A percentile compares a stretch with the other conserved stretches of the same genome.
These are phyloP conservation scores for Choricystis sp. DNA, from an alignment of 139 green algal species.

Conservation along the genomic window DNA sequence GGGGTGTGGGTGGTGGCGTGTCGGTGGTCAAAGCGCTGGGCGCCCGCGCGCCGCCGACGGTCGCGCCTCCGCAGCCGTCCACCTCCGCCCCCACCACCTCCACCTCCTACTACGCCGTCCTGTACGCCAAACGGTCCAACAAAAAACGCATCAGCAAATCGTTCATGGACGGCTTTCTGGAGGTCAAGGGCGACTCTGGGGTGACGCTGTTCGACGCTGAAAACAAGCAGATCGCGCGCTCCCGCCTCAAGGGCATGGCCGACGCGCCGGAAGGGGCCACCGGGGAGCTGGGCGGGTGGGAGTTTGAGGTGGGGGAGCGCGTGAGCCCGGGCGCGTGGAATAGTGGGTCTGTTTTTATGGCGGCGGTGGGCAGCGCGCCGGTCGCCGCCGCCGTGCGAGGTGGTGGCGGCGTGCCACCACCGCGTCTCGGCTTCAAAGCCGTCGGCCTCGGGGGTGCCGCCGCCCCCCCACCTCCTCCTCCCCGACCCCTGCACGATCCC, in stretches of 20 bases:
- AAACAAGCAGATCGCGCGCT: slow-evolving; percentile 28
- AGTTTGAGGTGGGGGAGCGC: slow-evolving; percentile 32
- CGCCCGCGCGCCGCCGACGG: no score
- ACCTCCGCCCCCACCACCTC: not conserved
- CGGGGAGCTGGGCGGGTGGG: slow-evolving; percentile 26
- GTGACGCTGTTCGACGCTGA: slow-evolving; percentile 18
- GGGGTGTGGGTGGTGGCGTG: no score
- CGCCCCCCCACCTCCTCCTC: not conserved
- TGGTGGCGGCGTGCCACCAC: slow-evolving; percentile 8
- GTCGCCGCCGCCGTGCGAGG: no score
- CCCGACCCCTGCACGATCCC: slow-evolving; percentile 32
- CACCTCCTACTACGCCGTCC: not conserved
- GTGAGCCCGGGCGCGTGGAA: slow-evolving; percentile 27
- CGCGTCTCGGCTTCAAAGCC: not conserved
- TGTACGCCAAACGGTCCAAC: slow-evolving; percentile 1
- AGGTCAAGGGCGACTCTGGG: slow-evolving; percentile 11
- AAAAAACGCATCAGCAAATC: slow-evolving; percentile 22
- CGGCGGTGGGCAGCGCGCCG: not conserved
- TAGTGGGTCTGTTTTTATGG: slow-evolving; percentile 6
- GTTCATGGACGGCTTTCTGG: slow-evolving; percentile 31
- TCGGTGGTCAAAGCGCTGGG: no score
- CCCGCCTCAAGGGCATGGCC: slow-evolving; percentile 10
- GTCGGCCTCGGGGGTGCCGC: not conserved
- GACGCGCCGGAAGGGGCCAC: slow-evolving; percentile 17
- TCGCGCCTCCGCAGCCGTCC: not conserved